phyloP scores from a whole-genome alignment of 306 rosid genomes.

The Dicorynia guianensis region DNA sequence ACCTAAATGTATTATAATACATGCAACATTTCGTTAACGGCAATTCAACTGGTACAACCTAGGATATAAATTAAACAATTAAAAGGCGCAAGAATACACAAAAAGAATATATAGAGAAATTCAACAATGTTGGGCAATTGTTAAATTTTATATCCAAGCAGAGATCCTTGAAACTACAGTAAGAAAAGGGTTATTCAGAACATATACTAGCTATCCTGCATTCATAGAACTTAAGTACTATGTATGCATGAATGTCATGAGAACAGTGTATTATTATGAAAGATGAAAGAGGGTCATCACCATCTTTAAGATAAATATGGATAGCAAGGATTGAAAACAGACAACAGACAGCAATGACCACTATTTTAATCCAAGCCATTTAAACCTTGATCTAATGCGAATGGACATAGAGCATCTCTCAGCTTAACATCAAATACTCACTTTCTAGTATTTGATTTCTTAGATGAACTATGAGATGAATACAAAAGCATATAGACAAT shows the following conservation, averaged over 20 bases:
- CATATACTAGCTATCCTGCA: conserved; percentile 3
- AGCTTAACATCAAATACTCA: background rate
- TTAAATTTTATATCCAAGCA: conserved; percentile 13
- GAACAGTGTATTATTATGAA: background rate
- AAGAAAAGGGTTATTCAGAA: conserved; percentile 24
- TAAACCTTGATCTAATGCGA: background rate
- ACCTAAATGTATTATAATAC: conserved; percentile 58
- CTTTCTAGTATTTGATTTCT: conserved; percentile 1
- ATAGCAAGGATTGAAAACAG: conserved; percentile 24
- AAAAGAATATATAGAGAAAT: conserved; percentile 13
- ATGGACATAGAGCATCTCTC: conserved; percentile 19
- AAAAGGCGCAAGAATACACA: background rate
- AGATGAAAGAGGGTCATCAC: background rate
- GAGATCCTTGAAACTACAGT: background rate
- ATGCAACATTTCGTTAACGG: conserved; percentile 26
- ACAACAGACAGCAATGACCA: background rate
- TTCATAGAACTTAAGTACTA: background rate
- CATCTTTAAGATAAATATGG: background rate
- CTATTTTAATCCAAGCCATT: conserved; percentile 14
- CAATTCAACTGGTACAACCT: conserved; percentile 3
- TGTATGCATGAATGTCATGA: conserved; percentile 12
- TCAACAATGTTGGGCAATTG: background rate
- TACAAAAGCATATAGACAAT: background rate
- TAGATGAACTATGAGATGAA: conserved; percentile 12
- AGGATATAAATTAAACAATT: conserved; percentile 16